Conservation (phyloP, 2,329 filamentous ascomycete species). For the Calonectria multiphialidica region DNA sequence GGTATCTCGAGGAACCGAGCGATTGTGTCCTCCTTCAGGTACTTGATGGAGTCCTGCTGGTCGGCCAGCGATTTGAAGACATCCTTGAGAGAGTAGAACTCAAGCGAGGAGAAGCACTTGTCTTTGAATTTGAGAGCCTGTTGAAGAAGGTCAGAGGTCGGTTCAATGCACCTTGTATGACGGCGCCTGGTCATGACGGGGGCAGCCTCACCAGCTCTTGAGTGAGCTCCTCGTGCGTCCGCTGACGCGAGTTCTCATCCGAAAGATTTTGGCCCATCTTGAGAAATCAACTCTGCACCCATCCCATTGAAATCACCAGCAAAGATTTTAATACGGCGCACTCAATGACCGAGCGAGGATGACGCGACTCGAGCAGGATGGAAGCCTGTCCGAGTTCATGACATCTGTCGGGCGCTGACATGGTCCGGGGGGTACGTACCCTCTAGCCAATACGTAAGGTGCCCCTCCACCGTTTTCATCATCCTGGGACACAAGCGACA, state of each 20-base stretch:
- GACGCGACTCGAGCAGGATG: constrained; percentile 25
- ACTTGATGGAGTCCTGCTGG: constrained; percentile 69
- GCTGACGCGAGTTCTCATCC: constrained; percentile 56
- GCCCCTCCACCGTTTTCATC: constrained; percentile 9
- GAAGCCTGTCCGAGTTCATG: constrained; percentile 38
- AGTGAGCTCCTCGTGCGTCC: constrained; percentile 64
- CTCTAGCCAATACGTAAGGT: constrained; percentile 26
- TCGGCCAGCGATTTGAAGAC: constrained; percentile 80
- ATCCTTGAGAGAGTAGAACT: constrained; percentile 80
- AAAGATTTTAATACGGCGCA: not conserved
- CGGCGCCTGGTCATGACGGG: constrained; percentile 23
- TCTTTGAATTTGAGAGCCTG: constrained; percentile 75
- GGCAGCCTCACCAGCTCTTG: constrained; percentile 60
- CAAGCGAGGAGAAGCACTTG: constrained; percentile 78
- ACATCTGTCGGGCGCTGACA: constrained; percentile 41
- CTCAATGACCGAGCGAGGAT: constrained; percentile 18
- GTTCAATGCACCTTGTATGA: constrained; percentile 8
- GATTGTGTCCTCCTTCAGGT: constrained; percentile 77
- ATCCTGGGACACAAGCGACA: not conserved
- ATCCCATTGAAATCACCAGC: constrained; percentile 31
- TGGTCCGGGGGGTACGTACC: constrained; percentile 36
- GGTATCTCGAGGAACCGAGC: constrained; percentile 80
- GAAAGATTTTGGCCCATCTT: constrained; percentile 67
- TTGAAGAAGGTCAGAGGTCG: constrained; percentile 25
- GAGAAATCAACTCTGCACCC: constrained; percentile 33